Conservation (phyloP, 768 basidiomycete species). For the Tubosaeta sp. region DNA sequence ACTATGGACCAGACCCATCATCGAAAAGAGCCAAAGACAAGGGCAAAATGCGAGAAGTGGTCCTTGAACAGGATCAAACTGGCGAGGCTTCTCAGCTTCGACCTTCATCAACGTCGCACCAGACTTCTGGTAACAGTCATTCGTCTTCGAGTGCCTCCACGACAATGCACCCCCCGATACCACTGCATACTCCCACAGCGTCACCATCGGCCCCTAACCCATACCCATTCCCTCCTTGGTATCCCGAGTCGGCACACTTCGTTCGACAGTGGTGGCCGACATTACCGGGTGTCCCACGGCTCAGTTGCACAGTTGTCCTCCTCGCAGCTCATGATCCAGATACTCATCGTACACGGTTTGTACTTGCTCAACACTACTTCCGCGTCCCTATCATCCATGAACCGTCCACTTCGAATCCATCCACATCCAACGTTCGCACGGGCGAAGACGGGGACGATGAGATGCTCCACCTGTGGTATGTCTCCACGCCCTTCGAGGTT, state of each 20-base stretch:
- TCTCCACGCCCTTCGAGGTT: slow-evolving; percentile 66
- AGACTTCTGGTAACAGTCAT: slow-evolving; percentile 2
- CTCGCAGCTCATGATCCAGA: slow-evolving; percentile 59
- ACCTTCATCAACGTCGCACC: slow-evolving; percentile 11
- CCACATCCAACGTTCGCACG: background rate
- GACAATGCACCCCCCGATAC: background rate
- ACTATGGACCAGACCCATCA: slow-evolving; percentile 8
- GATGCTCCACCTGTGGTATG: slow-evolving; percentile 68
- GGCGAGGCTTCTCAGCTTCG: slow-evolving; percentile 8
- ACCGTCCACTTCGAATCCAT: slow-evolving; percentile 9
- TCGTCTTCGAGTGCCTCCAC: slow-evolving; percentile 7
- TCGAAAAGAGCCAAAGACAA: slow-evolving; percentile 13
- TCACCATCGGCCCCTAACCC: slow-evolving; percentile 43
- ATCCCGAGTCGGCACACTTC: slow-evolving; percentile 71
- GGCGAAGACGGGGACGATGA: slow-evolving; percentile 40
- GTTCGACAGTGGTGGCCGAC: slow-evolving; percentile 82
- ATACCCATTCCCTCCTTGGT: slow-evolving; percentile 65
- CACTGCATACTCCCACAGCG: background rate
- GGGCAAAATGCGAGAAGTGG: slow-evolving; percentile 20
- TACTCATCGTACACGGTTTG: slow-evolving; percentile 56
- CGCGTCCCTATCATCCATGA: slow-evolving; percentile 50
- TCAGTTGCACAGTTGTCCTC: slow-evolving; percentile 70
- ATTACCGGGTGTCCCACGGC: slow-evolving; percentile 54
- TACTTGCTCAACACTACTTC: slow-evolving; percentile 75
- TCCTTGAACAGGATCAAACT: slow-evolving; percentile 6